Evolutionary conservation across 495 filamentous ascomycete species (phyloP).

Genomic region (Penicillium steckii): DNA sequence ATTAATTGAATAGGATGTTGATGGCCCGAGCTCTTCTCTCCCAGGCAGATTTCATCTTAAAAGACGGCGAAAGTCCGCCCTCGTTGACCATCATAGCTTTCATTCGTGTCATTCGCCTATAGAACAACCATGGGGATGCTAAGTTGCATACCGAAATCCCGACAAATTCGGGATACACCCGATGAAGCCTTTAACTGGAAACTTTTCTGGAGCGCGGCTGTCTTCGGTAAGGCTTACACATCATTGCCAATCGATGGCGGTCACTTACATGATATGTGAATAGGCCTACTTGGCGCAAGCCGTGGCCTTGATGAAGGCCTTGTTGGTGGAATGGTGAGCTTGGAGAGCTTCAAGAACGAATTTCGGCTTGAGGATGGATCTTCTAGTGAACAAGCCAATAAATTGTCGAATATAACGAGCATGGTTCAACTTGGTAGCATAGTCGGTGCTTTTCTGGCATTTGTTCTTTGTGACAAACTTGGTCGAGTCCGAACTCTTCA

Average conservation of each 20-base stretch:
- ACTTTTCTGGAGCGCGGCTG: constrained; percentile 52
- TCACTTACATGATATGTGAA: background rate
- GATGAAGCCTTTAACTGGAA: constrained; percentile 50
- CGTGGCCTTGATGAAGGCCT: constrained; percentile 64
- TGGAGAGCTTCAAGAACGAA: constrained; percentile 49
- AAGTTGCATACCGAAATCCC: no score
- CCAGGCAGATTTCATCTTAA: no score
- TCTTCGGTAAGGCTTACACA: constrained; percentile 36
- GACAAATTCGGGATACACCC: constrained; percentile 18
- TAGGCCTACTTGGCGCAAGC: constrained; percentile 58
- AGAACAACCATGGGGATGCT: no score
- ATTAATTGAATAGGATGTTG: no score
- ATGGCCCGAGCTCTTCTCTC: no score
- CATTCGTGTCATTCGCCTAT: no score
- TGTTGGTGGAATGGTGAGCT: constrained; percentile 55
- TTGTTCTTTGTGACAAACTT: constrained; percentile 54
- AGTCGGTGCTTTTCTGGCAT: constrained; percentile 53
- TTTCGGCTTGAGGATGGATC: constrained; percentile 40
- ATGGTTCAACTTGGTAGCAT: constrained; percentile 61
- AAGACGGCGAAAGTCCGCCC: no score
- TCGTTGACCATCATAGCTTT: no score
- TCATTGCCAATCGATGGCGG: no score
- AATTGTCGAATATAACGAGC: constrained; percentile 56
- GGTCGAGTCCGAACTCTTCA: constrained; percentile 57
- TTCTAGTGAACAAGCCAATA: constrained; percentile 37